These are phyloP conservation scores for Lentinula edodes DNA, from an alignment of 768 basidiomycete genomes.

Conservation along the genomic window DNA sequence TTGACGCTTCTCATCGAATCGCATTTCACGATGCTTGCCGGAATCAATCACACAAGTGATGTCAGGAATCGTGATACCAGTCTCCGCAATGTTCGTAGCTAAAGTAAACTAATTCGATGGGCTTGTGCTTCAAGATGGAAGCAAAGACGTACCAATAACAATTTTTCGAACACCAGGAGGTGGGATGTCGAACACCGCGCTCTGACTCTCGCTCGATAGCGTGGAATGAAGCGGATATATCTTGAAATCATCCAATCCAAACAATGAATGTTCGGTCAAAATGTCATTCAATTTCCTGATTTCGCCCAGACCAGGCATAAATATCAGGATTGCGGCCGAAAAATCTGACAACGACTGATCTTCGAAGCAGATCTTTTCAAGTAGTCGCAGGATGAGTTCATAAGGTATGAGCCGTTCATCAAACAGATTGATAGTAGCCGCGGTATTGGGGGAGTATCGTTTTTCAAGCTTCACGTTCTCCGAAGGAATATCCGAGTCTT, in stretches of 20 bases:
- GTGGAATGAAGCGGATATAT: conserved; percentile 90
- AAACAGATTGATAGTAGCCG: conserved; percentile 73
- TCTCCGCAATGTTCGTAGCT: conserved; percentile 95
- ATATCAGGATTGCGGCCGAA: conserved; percentile 82
- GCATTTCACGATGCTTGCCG: conserved; percentile 93
- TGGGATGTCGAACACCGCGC: conserved; percentile 85
- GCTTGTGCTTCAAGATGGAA: conserved; percentile 1
- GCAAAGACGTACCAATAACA: conserved; percentile 66
- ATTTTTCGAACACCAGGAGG: conserved; percentile 82
- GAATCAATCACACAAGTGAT: conserved; percentile 95
- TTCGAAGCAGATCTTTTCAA: conserved; percentile 81
- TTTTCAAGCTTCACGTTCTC: conserved; percentile 58
- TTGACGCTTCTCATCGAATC: conserved; percentile 97
- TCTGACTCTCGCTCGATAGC: conserved; percentile 87
- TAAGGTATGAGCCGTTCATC: conserved; percentile 89
- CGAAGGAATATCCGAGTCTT: conserved; percentile 50
- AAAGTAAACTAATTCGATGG: conserved; percentile 3
- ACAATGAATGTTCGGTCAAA: conserved; percentile 66
- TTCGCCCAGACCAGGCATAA: conserved; percentile 93
- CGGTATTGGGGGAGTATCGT: conserved; percentile 73
- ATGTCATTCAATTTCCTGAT: conserved; percentile 86
- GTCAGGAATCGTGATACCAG: conserved; percentile 97
- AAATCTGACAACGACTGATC: conserved; percentile 44
- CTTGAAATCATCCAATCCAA: conserved; percentile 63
- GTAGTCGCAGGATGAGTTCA: conserved; percentile 77